Percentiles rank a stretch among this genome's conserved stretches.
These are phyloP conservation scores for Aspergillus tanneri DNA, from an alignment of 2,329 filamentous ascomycete species.

Conservation along the genomic window DNA sequence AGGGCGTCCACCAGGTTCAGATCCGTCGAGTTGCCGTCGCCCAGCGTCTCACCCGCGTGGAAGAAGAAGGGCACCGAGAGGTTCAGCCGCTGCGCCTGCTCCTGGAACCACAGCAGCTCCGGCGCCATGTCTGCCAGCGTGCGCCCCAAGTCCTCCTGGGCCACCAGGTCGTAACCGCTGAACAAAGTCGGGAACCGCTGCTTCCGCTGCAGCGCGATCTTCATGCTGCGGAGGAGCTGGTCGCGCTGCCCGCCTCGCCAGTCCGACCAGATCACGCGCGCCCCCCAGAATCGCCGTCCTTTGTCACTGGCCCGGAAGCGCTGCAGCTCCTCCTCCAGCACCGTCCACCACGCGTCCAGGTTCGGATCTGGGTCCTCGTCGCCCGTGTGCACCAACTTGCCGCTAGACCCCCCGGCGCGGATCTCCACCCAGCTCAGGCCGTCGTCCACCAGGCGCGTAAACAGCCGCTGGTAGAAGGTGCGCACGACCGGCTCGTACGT, in stretches of 20 bases:
- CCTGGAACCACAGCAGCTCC: conserved; percentile 86
- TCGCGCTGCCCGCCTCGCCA: conserved; percentile 50
- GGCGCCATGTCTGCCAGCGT: conserved; percentile 73
- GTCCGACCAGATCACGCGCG: conserved; percentile 77
- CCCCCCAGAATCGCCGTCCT: conserved; percentile 76
- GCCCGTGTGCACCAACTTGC: conserved; percentile 63
- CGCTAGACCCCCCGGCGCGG: conserved; percentile 68
- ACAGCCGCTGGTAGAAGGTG: conserved; percentile 67
- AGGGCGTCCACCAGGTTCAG: conserved; percentile 84
- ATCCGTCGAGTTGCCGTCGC: conserved; percentile 72
- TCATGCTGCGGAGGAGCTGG: conserved; percentile 60
- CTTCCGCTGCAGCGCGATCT: conserved; percentile 79
- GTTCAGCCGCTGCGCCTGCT: conserved; percentile 70
- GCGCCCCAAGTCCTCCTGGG: conserved; percentile 77
- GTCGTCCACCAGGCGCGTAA: conserved; percentile 68
- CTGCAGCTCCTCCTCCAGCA: conserved; percentile 72
- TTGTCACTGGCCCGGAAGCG: conserved; percentile 68
- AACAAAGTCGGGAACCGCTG: conserved; percentile 72
- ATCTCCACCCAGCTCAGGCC: conserved; percentile 82
- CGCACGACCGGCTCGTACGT: conserved; percentile 87
- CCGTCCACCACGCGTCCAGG: conserved; percentile 62
- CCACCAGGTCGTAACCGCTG: conserved; percentile 83
- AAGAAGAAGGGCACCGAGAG: conserved; percentile 90
- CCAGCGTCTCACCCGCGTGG: conserved; percentile 87
- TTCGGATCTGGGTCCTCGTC: conserved; percentile 67